These are phyloP conservation scores for Funneliformis mosseae DNA, from an alignment of 192 early-diverging fungal genomes.

Conservation along the genomic window DNA sequence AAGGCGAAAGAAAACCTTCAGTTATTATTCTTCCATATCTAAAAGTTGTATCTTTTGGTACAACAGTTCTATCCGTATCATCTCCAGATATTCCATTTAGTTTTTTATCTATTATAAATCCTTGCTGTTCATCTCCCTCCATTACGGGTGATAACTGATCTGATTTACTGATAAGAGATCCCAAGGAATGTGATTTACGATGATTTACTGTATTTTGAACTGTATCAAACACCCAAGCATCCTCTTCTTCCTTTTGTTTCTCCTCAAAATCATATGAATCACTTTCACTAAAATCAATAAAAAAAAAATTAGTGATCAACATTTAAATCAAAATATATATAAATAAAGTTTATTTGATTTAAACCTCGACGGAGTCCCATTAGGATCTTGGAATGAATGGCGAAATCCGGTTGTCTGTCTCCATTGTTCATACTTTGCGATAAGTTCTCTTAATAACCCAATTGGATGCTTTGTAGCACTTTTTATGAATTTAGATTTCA, in stretches of 20 bases:
- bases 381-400: conserved; percentile 30
- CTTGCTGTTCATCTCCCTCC: conserved; percentile 19
- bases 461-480: conserved; percentile 54
- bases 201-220: conserved; percentile 13
- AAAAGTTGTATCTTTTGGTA: conserved; percentile 14
- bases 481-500: conserved; percentile 79
- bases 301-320: conserved; percentile 16
- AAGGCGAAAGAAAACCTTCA: conserved; percentile 5
- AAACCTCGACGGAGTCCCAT: conserved; percentile 32
- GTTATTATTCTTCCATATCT: background rate
- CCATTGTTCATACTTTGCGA: conserved; percentile 65
- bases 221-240: conserved; percentile 58
- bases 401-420: conserved; percentile 45
- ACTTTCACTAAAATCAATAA: conserved; percentile 30
- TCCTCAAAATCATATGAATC: conserved; percentile 14
- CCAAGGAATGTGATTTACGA: conserved; percentile 28
- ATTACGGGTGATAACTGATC: conserved; percentile 32
- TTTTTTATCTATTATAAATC: background rate
- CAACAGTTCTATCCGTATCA: conserved; percentile 16
- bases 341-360: background rate
- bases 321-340: conserved; percentile 34
- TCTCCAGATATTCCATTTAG: background rate
- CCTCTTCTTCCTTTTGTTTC: conserved; percentile 49
- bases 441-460: conserved; percentile 62
- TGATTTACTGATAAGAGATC: conserved; percentile 10